Conservation (phyloP, 2,329 filamentous ascomycete species). For the Botryosphaeria dothidea region DNA sequence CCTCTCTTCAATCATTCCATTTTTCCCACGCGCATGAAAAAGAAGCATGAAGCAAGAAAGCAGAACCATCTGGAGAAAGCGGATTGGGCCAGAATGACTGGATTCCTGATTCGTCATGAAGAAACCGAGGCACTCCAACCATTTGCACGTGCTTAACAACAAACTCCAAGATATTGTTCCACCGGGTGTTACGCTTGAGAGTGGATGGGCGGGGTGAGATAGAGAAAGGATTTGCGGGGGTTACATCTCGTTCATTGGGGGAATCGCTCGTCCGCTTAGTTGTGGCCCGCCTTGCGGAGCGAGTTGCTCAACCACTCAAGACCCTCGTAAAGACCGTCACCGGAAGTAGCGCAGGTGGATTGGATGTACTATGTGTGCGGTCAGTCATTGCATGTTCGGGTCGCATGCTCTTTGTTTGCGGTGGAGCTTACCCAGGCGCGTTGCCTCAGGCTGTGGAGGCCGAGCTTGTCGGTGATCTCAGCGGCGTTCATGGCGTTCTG, state of each 20-base stretch:
- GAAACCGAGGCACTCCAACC: constrained; percentile 18
- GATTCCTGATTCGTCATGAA: constrained; percentile 18
- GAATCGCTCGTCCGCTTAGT: constrained; percentile 20
- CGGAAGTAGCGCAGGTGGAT: constrained; percentile 98
- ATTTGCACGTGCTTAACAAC: constrained; percentile 17
- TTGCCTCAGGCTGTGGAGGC: constrained; percentile 97
- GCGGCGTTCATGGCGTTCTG: constrained; percentile 99
- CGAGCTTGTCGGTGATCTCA: constrained; percentile 99
- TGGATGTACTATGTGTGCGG: constrained; percentile 75
- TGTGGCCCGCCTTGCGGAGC: constrained; percentile 45
- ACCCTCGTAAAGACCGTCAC: constrained; percentile 99
- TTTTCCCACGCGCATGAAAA: constrained; percentile 6
- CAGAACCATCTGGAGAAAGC: constrained; percentile 17
- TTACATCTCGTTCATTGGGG: constrained; percentile 15
- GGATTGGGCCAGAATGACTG: constrained; percentile 15
- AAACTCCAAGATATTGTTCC: constrained; percentile 20
- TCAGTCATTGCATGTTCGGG: not conserved
- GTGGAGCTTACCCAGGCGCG: constrained; percentile 85
- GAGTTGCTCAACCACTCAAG: constrained; percentile 66
- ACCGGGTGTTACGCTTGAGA: constrained; percentile 16
- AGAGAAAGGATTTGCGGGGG: constrained; percentile 3
- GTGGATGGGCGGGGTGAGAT: constrained; percentile 2
- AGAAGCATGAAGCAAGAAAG: constrained; percentile 2
- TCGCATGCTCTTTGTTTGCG: not conserved
- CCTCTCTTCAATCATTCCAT: not conserved